phyloP scores from a whole-genome alignment of 2,329 filamentous ascomycete species.

The Venturiaceae sp. region DNA sequence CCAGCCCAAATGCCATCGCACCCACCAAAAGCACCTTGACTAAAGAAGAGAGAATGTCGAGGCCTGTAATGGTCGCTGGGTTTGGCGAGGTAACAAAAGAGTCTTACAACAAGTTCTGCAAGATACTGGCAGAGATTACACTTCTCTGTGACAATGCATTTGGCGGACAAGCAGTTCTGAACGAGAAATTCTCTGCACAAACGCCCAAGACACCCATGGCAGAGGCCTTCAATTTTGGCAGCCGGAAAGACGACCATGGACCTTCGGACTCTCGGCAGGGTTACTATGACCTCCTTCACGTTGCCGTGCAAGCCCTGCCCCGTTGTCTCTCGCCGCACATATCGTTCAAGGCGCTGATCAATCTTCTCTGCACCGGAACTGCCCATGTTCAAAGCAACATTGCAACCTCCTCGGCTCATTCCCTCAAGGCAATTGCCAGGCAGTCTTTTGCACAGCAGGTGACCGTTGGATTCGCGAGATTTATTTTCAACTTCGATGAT shows the following conservation, averaged over 20 bases:
- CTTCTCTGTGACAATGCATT: constrained; percentile 96
- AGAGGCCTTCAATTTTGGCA: constrained; percentile 84
- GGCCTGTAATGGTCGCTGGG: constrained; percentile 47
- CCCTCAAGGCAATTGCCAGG: constrained; percentile 86
- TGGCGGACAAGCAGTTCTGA: constrained; percentile 86
- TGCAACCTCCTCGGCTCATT: constrained; percentile 82
- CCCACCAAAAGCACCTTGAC: constrained; percentile 27
- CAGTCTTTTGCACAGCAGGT: constrained; percentile 92
- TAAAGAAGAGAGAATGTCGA: constrained; percentile 57
- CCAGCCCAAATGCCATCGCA: constrained; percentile 12
- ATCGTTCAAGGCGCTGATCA: constrained; percentile 87
- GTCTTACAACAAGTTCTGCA: constrained; percentile 85
- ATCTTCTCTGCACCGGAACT: constrained; percentile 89
- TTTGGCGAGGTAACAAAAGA: constrained; percentile 71
- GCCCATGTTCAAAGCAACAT: constrained; percentile 92
- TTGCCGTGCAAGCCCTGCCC: constrained; percentile 88
- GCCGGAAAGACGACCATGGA: constrained; percentile 67
- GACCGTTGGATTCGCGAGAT: constrained; percentile 90
- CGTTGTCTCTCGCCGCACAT: constrained; percentile 88
- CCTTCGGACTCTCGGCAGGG: constrained; percentile 78
- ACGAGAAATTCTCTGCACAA: constrained; percentile 84
- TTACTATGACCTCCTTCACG: constrained; percentile 91
- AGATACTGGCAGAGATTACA: constrained; percentile 90
- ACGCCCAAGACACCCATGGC: constrained; percentile 91
- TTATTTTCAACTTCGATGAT: constrained; percentile 98